Percentiles rank a stretch among this genome's conserved stretches.
These are phyloP conservation scores for Saraca asoca DNA, from an alignment of 331 rosid species.

Conservation along the genomic window DNA sequence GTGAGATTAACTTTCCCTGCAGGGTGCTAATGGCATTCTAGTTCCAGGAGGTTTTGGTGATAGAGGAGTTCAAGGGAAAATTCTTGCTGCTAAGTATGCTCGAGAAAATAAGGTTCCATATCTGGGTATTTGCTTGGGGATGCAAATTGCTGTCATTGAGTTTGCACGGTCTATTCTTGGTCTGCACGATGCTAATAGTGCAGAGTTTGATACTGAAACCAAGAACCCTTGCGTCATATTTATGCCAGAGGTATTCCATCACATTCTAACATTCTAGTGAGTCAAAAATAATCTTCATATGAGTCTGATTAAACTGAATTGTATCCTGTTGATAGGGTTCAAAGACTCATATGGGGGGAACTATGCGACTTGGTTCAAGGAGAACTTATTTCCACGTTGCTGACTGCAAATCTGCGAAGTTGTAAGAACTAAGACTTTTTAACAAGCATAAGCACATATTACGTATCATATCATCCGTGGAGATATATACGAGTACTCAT, in stretches of 20 bases:
- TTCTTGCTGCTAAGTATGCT: constrained; percentile 87
- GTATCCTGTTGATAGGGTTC: constrained; percentile 48
- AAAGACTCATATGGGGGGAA: constrained; percentile 65
- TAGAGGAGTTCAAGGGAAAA: constrained; percentile 91
- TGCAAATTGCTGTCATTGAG: constrained; percentile 95
- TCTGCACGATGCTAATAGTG: constrained; percentile 75
- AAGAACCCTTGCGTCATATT: constrained; percentile 83
- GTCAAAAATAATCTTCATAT: constrained; percentile 12
- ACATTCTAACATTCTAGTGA: not conserved
- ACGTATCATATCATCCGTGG: constrained; percentile 20
- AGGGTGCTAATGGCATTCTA: constrained; percentile 89
- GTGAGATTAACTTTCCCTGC: constrained; percentile 28
- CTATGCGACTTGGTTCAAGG: constrained; percentile 67
- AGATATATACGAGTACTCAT: not conserved
- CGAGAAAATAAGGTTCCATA: constrained; percentile 75
- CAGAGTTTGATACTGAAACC: constrained; percentile 76
- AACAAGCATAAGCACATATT: constrained; percentile 23
- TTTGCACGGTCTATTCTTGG: constrained; percentile 79
- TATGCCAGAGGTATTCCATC: constrained; percentile 79
- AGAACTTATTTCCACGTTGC: constrained; percentile 52
- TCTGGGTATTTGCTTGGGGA: constrained; percentile 89
- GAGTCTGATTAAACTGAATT: constrained; percentile 27
- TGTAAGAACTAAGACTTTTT: constrained; percentile 48
- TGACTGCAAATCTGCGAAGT: constrained; percentile 53
- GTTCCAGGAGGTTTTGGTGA: constrained; percentile 98